These are phyloP conservation scores for Flagelloscypha sp. DNA, from an alignment of 768 basidiomycete species.

Conservation along the genomic window DNA sequence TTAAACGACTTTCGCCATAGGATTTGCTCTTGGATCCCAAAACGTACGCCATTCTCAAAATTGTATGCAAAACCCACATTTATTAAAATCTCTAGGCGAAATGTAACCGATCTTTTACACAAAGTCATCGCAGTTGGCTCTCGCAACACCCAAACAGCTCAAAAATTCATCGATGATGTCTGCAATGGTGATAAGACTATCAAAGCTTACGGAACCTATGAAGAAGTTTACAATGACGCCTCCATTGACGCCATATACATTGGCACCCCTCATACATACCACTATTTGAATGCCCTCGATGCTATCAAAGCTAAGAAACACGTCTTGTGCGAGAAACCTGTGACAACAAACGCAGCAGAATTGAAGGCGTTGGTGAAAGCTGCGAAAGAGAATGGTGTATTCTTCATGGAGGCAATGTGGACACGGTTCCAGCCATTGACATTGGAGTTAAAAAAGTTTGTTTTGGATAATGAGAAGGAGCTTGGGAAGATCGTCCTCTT, in stretches of 20 bases:
- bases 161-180: constrained; percentile 53
- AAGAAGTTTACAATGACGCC: constrained; percentile 65
- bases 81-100: constrained; percentile 37
- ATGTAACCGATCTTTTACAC: constrained; percentile 57
- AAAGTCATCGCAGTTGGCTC: constrained; percentile 73
- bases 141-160: constrained; percentile 57
- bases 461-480: constrained; percentile 52
- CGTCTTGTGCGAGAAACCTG: constrained; percentile 85
- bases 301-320: constrained; percentile 77
- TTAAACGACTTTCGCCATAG: too few relatives aligned
- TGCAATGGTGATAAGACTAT: constrained; percentile 43
- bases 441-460: constrained; percentile 52
- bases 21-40: constrained; percentile 71
- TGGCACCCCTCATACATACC: constrained; percentile 82
- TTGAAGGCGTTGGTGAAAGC: constrained; percentile 62
- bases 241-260: too few relatives aligned
- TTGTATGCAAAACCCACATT: too few relatives aligned
- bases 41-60: constrained; percentile 30
- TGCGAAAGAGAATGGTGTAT: constrained; percentile 71
- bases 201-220: constrained; percentile 68
- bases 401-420: constrained; percentile 93
- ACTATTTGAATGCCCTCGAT: constrained; percentile 69
- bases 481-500: constrained; percentile 61
- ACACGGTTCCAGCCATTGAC: constrained; percentile 73
- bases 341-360: constrained; percentile 71